These are phyloP conservation scores for Boletus subparvulus DNA, from an alignment of 768 basidiomycete genomes.

Conservation along the genomic window DNA sequence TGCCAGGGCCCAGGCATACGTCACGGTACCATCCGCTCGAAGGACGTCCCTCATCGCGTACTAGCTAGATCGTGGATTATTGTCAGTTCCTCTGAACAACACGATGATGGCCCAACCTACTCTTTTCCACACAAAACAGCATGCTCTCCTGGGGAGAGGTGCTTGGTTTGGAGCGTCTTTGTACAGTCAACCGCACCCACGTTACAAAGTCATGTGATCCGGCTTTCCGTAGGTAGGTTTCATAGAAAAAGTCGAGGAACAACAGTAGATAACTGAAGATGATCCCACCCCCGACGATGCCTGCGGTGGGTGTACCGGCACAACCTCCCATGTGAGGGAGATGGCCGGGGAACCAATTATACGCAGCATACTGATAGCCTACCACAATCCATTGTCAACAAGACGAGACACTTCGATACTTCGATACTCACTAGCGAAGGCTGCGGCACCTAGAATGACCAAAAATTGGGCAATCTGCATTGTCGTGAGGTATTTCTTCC, in stretches of 20 bases:
- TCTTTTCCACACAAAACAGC: slow-evolving; percentile 12
- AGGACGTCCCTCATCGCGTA: background rate
- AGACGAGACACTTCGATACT: background rate
- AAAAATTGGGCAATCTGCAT: slow-evolving; percentile 26
- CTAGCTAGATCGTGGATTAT: background rate
- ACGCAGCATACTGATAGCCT: slow-evolving; percentile 22
- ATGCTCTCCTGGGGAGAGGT: background rate
- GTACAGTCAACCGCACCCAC: background rate
- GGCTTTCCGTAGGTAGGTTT: slow-evolving; percentile 15
- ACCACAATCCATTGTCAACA: background rate
- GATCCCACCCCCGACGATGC: slow-evolving; percentile 9
- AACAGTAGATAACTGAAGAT: slow-evolving; percentile 20
- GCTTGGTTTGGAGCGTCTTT: background rate
- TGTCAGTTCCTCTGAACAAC: background rate
- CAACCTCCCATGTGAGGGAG: slow-evolving; percentile 22
- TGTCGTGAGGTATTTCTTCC: slow-evolving; percentile 26
- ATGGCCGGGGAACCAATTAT: slow-evolving; percentile 16
- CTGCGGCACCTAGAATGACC: slow-evolving; percentile 8
- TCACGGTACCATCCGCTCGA: background rate
- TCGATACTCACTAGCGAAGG: slow-evolving; percentile 14
- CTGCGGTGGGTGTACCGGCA: slow-evolving; percentile 13
- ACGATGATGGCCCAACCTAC: background rate
- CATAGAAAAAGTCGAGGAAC: slow-evolving; percentile 24
- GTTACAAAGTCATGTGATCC: background rate
- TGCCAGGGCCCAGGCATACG: background rate